Evolutionary conservation across 2,329 filamentous ascomycete species (phyloP), one percentile per base, ranked within the genome.

Genomic region (Colletotrichum camelliae): DNA sequence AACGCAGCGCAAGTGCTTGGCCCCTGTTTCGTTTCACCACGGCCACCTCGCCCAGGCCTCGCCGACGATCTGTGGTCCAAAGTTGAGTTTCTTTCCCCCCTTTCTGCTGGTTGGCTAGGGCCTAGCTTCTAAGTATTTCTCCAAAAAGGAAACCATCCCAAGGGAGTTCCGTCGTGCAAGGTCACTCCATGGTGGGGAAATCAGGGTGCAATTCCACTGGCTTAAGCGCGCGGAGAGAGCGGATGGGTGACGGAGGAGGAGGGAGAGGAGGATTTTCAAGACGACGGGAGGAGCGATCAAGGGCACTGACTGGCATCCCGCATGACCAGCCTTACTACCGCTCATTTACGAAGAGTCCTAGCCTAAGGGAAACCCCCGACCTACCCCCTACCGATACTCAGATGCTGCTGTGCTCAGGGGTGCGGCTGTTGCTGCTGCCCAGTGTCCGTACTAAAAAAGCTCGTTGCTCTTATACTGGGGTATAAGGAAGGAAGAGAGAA

Each of bases 21-120:
- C 74, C 74, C 74, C 72, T 76, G 74, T 76, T 76, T 76, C 74
- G 74, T 76, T 76, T 76, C 74, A 76, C 71, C 71, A 75, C 74
- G 64, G 43, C 57, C 69, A 72, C 35, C 62, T 72, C 39, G 69
- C 73, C 58, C 61, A 73, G 73, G 70, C 70, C 70, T 73, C 70
- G 64, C 43, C 10, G 70, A 75, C 52, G 70, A 65, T 75, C 74
- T 65, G 39, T 75, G 70, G 74, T 65, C 62, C 15, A 65, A 18
- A 31, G 61, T 24, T 35, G 31, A 55, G 35, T 67, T 33, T 60
- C 33, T 67, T 4, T 13, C 24, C 55, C 64, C 69, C 43, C 33
- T 73, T 64, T 64, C 39, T 58, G 48, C 39, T 33, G n/a, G 43
- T 52, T 24, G 43, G n/a, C 43, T n/a, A 52, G 43, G 43, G n/a